Conservation (phyloP, 768 basidiomycete genomes). For the Psilocybe azurescens region DNA sequence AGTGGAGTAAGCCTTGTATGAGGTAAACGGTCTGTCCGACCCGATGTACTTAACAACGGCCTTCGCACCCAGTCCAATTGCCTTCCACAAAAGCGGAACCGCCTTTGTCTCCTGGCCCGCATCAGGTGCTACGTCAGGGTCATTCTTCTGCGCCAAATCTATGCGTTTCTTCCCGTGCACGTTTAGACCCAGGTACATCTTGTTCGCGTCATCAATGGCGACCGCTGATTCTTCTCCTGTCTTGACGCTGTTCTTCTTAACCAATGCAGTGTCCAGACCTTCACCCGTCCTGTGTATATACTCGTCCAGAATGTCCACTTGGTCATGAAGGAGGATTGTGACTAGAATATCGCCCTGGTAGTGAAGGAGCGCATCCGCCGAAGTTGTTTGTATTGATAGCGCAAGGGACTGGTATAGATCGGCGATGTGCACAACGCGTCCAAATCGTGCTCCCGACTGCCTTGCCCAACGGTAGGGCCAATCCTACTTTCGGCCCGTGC, state of each 20-base stretch:
- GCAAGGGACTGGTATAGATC: constrained; percentile 47
- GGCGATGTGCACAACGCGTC: constrained; percentile 52
- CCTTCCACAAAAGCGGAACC: constrained; percentile 49
- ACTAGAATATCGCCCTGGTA: constrained; percentile 25
- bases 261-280: constrained; percentile 37
- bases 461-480: constrained; percentile 33
- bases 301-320: constrained; percentile 59
- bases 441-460: constrained; percentile 50
- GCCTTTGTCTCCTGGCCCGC: constrained; percentile 3
- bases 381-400: too few species aligned
- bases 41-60: constrained; percentile 53
- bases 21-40: constrained; percentile 48
- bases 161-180: constrained; percentile 67
- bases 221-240: constrained; percentile 30
- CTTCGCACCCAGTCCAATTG: constrained; percentile 34
- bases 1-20: constrained; percentile 55
- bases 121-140: constrained; percentile 43
- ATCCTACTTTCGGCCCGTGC: background rate
- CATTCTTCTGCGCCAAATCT: constrained; percentile 55
- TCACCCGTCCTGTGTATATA: constrained; percentile 57
- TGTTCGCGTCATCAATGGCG: constrained; percentile 41
- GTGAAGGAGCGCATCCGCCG: constrained; percentile 24
- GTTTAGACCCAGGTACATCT: constrained; percentile 61
- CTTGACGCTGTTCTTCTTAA: constrained; percentile 21
- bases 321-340: constrained; percentile 44